These are phyloP conservation scores for Hemileccinum impolitum DNA, from an alignment of 768 basidiomycete genomes.

Conservation along the genomic window DNA sequence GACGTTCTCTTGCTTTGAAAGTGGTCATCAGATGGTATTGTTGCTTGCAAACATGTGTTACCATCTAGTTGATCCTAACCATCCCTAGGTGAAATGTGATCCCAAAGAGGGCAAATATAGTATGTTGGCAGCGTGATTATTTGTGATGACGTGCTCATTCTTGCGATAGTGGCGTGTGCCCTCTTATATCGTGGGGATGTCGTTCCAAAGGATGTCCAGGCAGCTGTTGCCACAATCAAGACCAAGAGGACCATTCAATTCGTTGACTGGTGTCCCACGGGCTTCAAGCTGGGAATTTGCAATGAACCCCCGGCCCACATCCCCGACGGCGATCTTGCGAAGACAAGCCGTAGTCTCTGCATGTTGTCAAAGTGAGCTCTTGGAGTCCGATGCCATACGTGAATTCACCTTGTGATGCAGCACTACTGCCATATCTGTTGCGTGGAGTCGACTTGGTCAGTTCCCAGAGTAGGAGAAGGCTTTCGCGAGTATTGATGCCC, in stretches of 20 bases:
- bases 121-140: constrained; percentile 35
- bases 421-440: constrained; percentile 90
- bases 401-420: constrained; percentile 33
- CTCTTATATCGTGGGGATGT: constrained; percentile 94
- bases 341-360: constrained; percentile 90
- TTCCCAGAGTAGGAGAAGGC: background rate
- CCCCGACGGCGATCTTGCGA: constrained; percentile 93
- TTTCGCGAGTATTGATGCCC: constrained; percentile 5
- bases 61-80: constrained; percentile 2
- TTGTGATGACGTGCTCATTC: constrained; percentile 12
- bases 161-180: constrained; percentile 76
- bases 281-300: constrained; percentile 98
- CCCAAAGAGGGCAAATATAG: constrained; percentile 99
- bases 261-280: constrained; percentile 98
- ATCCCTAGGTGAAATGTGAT: constrained; percentile 71
- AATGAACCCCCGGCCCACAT: constrained; percentile 92
- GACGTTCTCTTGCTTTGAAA: constrained; percentile 98
- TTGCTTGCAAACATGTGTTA: background rate
- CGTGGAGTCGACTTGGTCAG: constrained; percentile 84
- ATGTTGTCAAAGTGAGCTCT: constrained; percentile 83
- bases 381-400: background rate
- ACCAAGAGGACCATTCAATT: constrained; percentile 98
- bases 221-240: constrained; percentile 91
- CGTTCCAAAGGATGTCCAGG: constrained; percentile 93
- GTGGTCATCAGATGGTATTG: constrained; percentile 88